Conservation (phyloP, 2,329 filamentous ascomycete species). For the Teratosphaeria destructans region DNA sequence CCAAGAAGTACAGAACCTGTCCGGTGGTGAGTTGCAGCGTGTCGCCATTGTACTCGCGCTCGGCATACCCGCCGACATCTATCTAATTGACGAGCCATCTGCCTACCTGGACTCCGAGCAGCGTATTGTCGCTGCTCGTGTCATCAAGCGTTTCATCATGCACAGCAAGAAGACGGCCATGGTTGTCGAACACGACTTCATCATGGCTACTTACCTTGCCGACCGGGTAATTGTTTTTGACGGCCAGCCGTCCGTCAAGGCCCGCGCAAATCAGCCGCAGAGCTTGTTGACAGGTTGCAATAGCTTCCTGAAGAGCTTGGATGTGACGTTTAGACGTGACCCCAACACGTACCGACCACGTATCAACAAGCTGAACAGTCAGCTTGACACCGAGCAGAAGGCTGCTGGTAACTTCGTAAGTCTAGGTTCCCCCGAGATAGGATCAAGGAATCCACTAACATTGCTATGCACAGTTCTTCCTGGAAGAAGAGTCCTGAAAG, state of each 20-base stretch:
- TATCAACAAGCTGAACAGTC: constrained; percentile 95
- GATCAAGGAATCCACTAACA: not conserved
- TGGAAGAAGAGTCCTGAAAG: constrained; percentile 75
- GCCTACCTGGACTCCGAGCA: constrained; percentile 98
- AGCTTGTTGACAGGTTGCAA: constrained; percentile 94
- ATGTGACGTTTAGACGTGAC: constrained; percentile 97
- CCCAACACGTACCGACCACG: constrained; percentile 91
- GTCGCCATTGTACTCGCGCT: constrained; percentile 96
- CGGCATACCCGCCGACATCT: constrained; percentile 91
- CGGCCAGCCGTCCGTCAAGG: constrained; percentile 77
- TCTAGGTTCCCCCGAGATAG: constrained; percentile 14
- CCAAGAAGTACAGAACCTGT: constrained; percentile 97
- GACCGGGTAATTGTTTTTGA: constrained; percentile 99
- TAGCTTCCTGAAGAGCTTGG: constrained; percentile 87
- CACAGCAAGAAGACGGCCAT: constrained; percentile 99
- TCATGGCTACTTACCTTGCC: constrained; percentile 76
- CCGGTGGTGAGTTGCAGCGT: constrained; percentile 98
- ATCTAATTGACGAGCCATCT: constrained; percentile 94
- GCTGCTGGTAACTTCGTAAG: constrained; percentile 78
- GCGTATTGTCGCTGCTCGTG: constrained; percentile 91
- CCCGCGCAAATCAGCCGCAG: constrained; percentile 82
- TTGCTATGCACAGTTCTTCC: constrained; percentile 61
- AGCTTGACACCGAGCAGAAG: constrained; percentile 98
- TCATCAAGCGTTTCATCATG: constrained; percentile 99
- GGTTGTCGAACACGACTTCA: constrained; percentile 99